phyloP scores from a whole-genome alignment of 2,329 filamentous ascomycete species.

The Aspergillus fischeri region DNA sequence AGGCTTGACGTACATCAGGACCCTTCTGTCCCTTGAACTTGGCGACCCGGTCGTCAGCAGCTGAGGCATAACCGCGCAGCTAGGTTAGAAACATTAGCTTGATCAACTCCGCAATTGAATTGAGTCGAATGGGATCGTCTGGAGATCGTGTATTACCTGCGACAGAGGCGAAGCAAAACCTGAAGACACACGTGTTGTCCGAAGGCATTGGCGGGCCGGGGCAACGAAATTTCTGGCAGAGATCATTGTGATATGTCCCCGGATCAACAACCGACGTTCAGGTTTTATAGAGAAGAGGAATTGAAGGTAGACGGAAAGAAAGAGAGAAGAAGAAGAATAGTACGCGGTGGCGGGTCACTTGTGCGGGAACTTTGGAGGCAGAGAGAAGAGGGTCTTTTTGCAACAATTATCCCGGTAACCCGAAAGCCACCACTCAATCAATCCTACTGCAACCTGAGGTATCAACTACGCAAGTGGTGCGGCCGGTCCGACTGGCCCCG shows the following conservation, averaged over 20 bases:
- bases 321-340: conserved; percentile 7
- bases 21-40: conserved; percentile 92
- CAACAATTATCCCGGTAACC: neutral
- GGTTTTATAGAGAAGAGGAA: neutral
- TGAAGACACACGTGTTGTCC: conserved; percentile 53
- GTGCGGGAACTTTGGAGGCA: conserved; percentile 17
- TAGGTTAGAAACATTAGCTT: conserved; percentile 24
- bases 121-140: conserved; percentile 3
- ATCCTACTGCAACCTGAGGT: neutral
- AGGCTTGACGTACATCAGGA: conserved; percentile 64
- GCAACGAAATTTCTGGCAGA: conserved; percentile 72
- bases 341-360: conserved; percentile 10
- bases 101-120: conserved; percentile 11
- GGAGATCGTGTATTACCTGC: conserved; percentile 51
- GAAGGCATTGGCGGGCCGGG: conserved; percentile 75
- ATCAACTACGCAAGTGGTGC: neutral
- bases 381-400: neutral
- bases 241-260: conserved; percentile 63
- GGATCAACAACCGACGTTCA: conserved; percentile 8
- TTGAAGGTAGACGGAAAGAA: conserved; percentile 11
- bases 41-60: conserved; percentile 68
- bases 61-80: conserved; percentile 59
- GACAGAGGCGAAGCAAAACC: conserved; percentile 46
- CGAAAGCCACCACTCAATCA: neutral
- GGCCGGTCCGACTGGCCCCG: neutral